phyloP scores from a whole-genome alignment of 1,284 basidiomycete genomes.

The Ceratobasidium sp. region DNA sequence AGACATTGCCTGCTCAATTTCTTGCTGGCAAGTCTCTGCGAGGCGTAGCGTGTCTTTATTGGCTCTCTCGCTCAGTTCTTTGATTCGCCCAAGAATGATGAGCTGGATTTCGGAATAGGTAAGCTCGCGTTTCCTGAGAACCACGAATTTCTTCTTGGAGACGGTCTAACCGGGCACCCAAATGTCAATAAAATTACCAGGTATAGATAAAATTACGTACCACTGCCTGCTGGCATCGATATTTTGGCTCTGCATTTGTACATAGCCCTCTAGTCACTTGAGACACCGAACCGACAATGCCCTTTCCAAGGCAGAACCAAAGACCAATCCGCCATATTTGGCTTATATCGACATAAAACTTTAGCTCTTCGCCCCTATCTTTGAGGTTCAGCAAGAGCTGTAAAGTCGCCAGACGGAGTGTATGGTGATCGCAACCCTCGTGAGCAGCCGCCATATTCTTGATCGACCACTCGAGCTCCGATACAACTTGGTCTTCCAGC shows the following conservation, averaged over 20 bases:
- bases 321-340: conserved; percentile 2
- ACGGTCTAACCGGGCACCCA: background rate
- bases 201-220: background rate
- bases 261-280: background rate
- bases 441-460: background rate
- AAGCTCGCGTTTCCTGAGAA: background rate
- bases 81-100: background rate
- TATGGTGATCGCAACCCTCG: background rate
- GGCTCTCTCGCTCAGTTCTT: background rate
- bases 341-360: background rate
- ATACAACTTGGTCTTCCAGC: conserved; percentile 8
- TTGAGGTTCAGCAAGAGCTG: conserved; percentile 3
- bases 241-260: background rate
- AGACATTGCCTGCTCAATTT: background rate
- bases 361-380: background rate
- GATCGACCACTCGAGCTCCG: conserved; percentile 6
- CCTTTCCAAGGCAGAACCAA: conserved; percentile 1
- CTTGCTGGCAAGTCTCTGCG: background rate
- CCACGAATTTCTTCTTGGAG: background rate
- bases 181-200: background rate
- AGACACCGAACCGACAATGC: background rate
- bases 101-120: background rate
- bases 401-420: conserved; percentile 10
- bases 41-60: background rate
- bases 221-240: background rate